phyloP scores from a whole-genome alignment of 805 yeast genomes.

The Candida caryicola region DNA sequence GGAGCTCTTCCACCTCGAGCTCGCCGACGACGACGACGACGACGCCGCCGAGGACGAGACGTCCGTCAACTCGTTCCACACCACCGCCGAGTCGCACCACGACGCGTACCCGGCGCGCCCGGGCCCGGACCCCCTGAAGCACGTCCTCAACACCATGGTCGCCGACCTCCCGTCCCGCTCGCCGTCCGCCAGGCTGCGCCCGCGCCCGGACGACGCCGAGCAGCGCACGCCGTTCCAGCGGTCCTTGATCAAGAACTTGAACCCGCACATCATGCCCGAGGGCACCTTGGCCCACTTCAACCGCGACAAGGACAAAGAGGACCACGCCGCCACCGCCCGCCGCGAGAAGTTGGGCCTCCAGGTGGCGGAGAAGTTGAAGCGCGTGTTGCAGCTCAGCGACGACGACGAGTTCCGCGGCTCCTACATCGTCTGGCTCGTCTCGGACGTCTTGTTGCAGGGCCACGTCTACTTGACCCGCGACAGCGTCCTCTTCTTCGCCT shows the following conservation, averaged over 20 bases:
- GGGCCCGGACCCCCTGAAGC: too few relatives aligned
- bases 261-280: constrained; percentile 16
- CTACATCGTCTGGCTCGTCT: constrained; percentile 74
- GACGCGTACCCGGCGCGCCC: too few relatives aligned
- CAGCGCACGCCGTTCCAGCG: constrained; percentile 20
- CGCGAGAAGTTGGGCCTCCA: constrained; percentile 19
- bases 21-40: not conserved
- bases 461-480: constrained; percentile 69
- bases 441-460: constrained; percentile 84
- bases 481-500: constrained; percentile 72
- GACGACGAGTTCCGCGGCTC: constrained; percentile 59
- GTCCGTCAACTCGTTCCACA: constrained; percentile 3
- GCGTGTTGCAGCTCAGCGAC: constrained; percentile 44
- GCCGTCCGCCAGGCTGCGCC: too few relatives aligned
- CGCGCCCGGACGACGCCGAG: too few relatives aligned
- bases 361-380: constrained; percentile 34
- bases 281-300: constrained; percentile 12
- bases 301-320: constrained; percentile 8
- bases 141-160: too few relatives aligned
- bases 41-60: not conserved
- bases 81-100: not conserved
- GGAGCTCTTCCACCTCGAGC: too few relatives aligned
- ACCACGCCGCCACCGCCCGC: constrained; percentile 5
- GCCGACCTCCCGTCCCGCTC: too few relatives aligned
- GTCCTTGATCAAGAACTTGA: constrained; percentile 30